Evolutionary conservation across 345 rosid genomes (phyloP).

Genomic region (Limnanthes douglasii): DNA sequence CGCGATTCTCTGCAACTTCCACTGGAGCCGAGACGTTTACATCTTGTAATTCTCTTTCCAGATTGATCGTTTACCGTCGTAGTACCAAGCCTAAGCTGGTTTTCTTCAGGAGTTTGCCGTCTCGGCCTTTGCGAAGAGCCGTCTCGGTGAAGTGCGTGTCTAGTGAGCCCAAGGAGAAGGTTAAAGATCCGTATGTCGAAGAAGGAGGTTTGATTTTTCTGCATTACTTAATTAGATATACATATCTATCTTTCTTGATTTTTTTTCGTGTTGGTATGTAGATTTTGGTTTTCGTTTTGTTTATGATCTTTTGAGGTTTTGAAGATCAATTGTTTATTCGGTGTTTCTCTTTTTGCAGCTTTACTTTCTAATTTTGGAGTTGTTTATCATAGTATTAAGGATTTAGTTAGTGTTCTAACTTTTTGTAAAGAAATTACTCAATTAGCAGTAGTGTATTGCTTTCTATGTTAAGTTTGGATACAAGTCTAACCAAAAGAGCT

Average conservation of each 20-base stretch:
- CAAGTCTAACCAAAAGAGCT: too few relatives aligned
- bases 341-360: too few relatives aligned
- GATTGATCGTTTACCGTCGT: slow-evolving; percentile 18
- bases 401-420: too few relatives aligned
- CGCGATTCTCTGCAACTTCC: slow-evolving; percentile 15
- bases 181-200: slow-evolving; percentile 11
- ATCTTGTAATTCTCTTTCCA: slow-evolving; percentile 10
- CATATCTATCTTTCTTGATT: background rate
- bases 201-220: slow-evolving; percentile 20
- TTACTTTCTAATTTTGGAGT: too few relatives aligned
- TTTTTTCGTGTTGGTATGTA: background rate
- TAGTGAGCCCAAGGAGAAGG: slow-evolving; percentile 18
- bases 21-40: slow-evolving; percentile 8
- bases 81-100: slow-evolving; percentile 12
- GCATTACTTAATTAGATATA: background rate
- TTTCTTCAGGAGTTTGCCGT: slow-evolving; percentile 11
- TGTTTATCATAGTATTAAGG: too few relatives aligned
- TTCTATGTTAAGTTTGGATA: too few relatives aligned
- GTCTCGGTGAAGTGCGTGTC: slow-evolving; percentile 20
- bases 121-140: slow-evolving; percentile 9
- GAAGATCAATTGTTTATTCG: slow-evolving; percentile 3
- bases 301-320: background rate
- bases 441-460: too few relatives aligned
- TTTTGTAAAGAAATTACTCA: too few relatives aligned
- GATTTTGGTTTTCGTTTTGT: slow-evolving; percentile 1